Conservation (phyloP, 306 rosid species). For the Neltuma alba region DNA sequence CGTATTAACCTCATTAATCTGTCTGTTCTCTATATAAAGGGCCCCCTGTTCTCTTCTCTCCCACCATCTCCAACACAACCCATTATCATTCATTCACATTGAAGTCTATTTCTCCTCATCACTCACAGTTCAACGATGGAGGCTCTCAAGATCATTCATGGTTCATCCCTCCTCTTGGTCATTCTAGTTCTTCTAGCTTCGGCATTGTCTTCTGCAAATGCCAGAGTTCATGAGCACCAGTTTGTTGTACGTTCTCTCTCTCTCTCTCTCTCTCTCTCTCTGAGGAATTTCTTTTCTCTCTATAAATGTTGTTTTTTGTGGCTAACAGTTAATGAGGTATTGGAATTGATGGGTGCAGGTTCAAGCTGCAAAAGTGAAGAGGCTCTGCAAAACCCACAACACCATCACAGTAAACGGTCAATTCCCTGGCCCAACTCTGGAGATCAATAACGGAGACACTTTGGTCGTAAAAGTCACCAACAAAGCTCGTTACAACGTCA, state of each 20-base stretch:
- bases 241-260: constrained; percentile 64
- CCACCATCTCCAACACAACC: constrained; percentile 34
- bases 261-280: not conserved
- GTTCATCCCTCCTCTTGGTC: constrained; percentile 37
- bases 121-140: constrained; percentile 34
- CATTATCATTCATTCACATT: not conserved
- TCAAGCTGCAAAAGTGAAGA: constrained; percentile 94
- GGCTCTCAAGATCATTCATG: too few species aligned
- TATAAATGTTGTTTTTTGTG: not conserved
- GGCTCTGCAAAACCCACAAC: constrained; percentile 93
- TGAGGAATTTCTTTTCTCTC: too few species aligned
- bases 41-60: constrained; percentile 17
- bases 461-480: constrained; percentile 74
- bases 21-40: constrained; percentile 60
- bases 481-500: constrained; percentile 83
- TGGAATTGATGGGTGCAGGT: constrained; percentile 45
- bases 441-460: constrained; percentile 83
- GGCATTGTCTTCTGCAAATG: constrained; percentile 54
- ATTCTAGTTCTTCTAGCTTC: constrained; percentile 62
- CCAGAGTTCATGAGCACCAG: constrained; percentile 64
- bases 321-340: not conserved
- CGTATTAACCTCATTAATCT: constrained; percentile 51
- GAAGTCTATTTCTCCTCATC: not conserved
- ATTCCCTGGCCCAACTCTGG: constrained; percentile 90
- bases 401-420: constrained; percentile 90